phyloP scores from a whole-genome alignment of 2,329 filamentous ascomycete species.

The Aspergillus japonicus region DNA sequence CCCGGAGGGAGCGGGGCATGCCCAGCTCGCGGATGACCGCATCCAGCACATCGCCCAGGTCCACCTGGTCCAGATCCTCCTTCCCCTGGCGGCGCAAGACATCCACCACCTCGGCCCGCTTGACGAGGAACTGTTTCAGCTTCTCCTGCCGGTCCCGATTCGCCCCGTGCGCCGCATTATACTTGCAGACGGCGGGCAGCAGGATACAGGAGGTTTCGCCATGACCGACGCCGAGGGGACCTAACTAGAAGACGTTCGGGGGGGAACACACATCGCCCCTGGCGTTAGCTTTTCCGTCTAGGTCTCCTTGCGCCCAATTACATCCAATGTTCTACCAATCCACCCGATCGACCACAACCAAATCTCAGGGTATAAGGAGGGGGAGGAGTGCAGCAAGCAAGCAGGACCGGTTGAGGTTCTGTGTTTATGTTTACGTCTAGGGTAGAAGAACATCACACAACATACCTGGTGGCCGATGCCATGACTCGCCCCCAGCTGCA shows the following conservation, averaged over 20 bases:
- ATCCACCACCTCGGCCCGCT: conserved; percentile 35
- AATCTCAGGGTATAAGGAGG: too few species aligned
- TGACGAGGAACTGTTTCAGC: conserved; percentile 43
- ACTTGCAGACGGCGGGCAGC: conserved; percentile 57
- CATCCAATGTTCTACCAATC: too few species aligned
- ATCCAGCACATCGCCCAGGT: conserved; percentile 55
- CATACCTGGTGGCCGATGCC: conserved; percentile 53
- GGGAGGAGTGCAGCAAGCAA: too few species aligned
- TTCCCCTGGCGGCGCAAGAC: conserved; percentile 33
- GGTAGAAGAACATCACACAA: conserved; percentile 7
- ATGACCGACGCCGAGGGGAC: conserved; percentile 58
- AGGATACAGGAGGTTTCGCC: conserved; percentile 61
- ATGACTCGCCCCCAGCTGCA: conserved; percentile 51
- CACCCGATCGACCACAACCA: too few species aligned
- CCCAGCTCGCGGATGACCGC: conserved; percentile 52
- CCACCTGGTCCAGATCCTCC: conserved; percentile 27
- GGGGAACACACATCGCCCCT: too few species aligned
- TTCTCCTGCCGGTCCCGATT: conserved; percentile 45
- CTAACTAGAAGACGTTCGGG: conserved; percentile 34
- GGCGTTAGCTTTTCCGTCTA: too few species aligned
- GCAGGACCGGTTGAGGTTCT: fast-evolving
- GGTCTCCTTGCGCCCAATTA: too few species aligned
- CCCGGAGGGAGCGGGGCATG: conserved; percentile 54
- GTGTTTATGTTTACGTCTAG: not conserved
- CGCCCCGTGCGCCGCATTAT: conserved; percentile 48